Evolutionary conservation across 805 yeast species (phyloP).

Genomic region (Grigorovia humatica): DNA sequence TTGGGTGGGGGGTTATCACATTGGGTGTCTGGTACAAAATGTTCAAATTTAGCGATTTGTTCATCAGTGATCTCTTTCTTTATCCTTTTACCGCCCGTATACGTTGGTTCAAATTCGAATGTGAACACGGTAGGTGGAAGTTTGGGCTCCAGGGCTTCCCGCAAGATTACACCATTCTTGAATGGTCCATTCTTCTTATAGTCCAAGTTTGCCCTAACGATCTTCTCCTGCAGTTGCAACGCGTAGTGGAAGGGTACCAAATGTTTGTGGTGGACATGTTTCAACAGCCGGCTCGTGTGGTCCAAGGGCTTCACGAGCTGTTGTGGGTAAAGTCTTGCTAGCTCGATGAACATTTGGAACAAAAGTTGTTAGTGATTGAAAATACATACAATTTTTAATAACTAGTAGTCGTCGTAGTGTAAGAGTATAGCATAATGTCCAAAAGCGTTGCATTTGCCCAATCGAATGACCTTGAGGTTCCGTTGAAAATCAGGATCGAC

Average conservation of each 20-base stretch:
- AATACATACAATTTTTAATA: too few species aligned
- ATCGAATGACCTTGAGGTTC: conserved; percentile 44
- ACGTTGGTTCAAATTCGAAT: conserved; percentile 76
- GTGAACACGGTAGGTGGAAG: conserved; percentile 65
- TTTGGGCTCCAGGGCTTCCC: conserved; percentile 25
- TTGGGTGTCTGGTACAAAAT: conserved; percentile 14
- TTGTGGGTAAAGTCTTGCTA: not conserved
- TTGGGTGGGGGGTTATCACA: conserved; percentile 36
- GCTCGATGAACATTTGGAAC: not conserved
- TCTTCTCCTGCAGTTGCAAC: conserved; percentile 42
- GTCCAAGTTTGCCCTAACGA: conserved; percentile 26
- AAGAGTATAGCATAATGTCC: not conserved
- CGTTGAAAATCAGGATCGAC: conserved; percentile 39
- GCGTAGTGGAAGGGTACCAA: conserved; percentile 39
- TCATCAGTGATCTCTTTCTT: conserved; percentile 37
- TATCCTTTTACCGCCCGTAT: conserved; percentile 87
- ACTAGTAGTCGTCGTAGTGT: too few species aligned
- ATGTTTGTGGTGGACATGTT: conserved; percentile 36
- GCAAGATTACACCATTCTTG: too few species aligned
- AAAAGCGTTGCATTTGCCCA: conserved; percentile 36
- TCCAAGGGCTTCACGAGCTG: conserved; percentile 25
- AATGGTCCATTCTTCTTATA: too few species aligned
- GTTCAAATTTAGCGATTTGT: conserved; percentile 17
- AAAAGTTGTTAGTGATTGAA: not conserved
- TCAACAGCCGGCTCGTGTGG: conserved; percentile 28